These are phyloP conservation scores for Daldinia sp. DNA, from an alignment of 2,329 filamentous ascomycete species.

Conservation along the genomic window DNA sequence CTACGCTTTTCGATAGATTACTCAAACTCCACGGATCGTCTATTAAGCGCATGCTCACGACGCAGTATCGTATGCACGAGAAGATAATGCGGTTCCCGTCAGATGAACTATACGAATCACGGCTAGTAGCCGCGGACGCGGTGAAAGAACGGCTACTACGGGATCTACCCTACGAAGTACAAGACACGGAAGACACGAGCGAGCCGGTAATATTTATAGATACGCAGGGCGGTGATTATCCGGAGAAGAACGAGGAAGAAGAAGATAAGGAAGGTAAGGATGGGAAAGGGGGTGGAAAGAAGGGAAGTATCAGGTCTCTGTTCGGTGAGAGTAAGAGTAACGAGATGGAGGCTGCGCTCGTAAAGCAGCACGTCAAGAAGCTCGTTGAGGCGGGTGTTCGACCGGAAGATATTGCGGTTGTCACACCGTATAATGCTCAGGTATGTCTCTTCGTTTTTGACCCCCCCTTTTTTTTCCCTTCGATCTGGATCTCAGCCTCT, in stretches of 20 bases:
- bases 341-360: conserved; percentile 86
- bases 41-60: conserved; percentile 96
- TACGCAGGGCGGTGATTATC: conserved; percentile 93
- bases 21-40: conserved; percentile 81
- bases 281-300: conserved; percentile 64
- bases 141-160: conserved; percentile 82
- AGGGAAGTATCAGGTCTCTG: conserved; percentile 60
- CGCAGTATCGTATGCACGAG: conserved; percentile 98
- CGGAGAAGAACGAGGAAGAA: conserved; percentile 83
- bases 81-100: conserved; percentile 96
- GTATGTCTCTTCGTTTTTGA: conserved; percentile 55
- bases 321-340: conserved; percentile 72
- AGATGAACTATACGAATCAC: conserved; percentile 84
- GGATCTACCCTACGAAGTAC: conserved; percentile 81
- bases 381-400: conserved; percentile 84
- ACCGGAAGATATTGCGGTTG: conserved; percentile 87
- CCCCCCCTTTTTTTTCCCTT: neutral
- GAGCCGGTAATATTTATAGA: conserved; percentile 95
- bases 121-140: conserved; percentile 81
- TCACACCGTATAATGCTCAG: conserved; percentile 97
- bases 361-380: conserved; percentile 79
- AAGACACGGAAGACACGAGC: conserved; percentile 84
- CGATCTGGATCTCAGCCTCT: neutral
- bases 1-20: conserved; percentile 92
- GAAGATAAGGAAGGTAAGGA: conserved; percentile 82